Evolutionary conservation across 192 early-diverging fungal species (phyloP).

Genomic region (Coemansia sp.): DNA sequence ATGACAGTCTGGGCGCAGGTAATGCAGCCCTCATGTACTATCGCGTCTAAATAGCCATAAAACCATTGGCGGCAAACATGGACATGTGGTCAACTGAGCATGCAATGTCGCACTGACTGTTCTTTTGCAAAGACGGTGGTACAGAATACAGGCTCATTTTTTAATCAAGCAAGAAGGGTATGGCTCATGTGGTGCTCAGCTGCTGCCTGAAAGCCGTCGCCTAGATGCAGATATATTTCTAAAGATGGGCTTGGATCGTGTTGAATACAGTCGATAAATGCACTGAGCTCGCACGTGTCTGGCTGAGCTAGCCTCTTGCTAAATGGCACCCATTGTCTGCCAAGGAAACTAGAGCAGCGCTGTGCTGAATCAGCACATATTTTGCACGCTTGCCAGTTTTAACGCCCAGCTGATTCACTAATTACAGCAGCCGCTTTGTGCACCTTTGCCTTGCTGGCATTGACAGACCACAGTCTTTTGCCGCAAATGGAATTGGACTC

Average conservation of each 20-base stretch:
- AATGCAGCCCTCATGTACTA: neutral
- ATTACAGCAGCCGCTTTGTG: no score
- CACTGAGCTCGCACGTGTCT: slow-evolving; percentile 1
- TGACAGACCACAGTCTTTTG: no score
- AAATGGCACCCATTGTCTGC: no score
- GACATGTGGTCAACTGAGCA: slow-evolving; percentile 26
- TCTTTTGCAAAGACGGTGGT: slow-evolving; percentile 18
- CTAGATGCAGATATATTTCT: neutral
- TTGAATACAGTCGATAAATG: neutral
- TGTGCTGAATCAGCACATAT: no score
- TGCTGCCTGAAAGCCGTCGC: neutral
- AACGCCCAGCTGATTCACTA: no score
- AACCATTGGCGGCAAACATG: slow-evolving; percentile 12
- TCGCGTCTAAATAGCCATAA: slow-evolving; percentile 6
- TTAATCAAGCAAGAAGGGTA: neutral
- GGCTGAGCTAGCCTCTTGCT: neutral
- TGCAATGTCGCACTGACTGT: slow-evolving; percentile 27
- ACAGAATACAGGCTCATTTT: no score
- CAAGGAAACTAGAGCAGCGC: no score
- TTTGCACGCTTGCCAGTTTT: no score
- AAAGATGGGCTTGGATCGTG: neutral
- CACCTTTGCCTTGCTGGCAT: no score
- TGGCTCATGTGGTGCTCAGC: neutral
- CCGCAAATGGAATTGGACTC: no score
- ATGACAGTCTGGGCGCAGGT: neutral